Percentiles rank a stretch among this genome's conserved stretches.
phyloP scores from a whole-genome alignment of 2,329 filamentous ascomycete genomes.

The Sporothrix inflata region DNA sequence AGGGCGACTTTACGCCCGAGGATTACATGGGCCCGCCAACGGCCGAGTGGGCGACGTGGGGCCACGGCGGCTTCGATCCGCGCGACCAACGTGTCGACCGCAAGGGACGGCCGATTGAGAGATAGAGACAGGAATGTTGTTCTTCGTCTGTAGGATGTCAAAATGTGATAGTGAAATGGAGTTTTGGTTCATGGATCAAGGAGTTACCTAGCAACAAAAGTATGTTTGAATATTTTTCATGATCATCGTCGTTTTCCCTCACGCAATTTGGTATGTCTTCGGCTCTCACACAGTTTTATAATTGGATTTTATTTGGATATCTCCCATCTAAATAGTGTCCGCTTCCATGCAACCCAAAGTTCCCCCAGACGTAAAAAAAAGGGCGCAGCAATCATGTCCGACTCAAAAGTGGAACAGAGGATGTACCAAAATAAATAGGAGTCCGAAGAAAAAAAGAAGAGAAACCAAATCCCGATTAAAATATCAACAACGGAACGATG shows the following conservation, averaged over 20 bases:
- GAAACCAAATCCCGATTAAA: neutral
- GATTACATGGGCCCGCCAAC: constrained; percentile 87
- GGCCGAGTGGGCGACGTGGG: constrained; percentile 94
- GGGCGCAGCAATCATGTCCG: neutral
- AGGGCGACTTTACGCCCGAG: constrained; percentile 78
- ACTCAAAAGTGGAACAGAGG: neutral
- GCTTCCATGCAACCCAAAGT: constrained; percentile 30
- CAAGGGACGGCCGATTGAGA: constrained; percentile 72
- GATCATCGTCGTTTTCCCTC: neutral
- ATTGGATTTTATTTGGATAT: constrained; percentile 24
- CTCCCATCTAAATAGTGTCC: constrained; percentile 27
- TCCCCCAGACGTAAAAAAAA: neutral
- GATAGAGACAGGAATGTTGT: constrained; percentile 17
- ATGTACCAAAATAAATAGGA: constrained; percentile 19
- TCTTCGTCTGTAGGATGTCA: neutral
- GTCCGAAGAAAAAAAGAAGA: neutral
- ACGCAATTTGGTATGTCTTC: neutral
- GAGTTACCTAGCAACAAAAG: neutral
- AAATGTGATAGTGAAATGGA: neutral
- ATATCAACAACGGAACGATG: neutral
- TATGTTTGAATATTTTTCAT: too few relatives aligned
- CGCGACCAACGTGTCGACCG: constrained; percentile 83
- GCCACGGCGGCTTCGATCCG: constrained; percentile 91
- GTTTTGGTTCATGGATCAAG: neutral
- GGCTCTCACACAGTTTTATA: neutral